Evolutionary conservation across 768 basidiomycete genomes (phyloP), one percentile per base, ranked within the genome.

Genomic region (Tricholoma terreum): DNA sequence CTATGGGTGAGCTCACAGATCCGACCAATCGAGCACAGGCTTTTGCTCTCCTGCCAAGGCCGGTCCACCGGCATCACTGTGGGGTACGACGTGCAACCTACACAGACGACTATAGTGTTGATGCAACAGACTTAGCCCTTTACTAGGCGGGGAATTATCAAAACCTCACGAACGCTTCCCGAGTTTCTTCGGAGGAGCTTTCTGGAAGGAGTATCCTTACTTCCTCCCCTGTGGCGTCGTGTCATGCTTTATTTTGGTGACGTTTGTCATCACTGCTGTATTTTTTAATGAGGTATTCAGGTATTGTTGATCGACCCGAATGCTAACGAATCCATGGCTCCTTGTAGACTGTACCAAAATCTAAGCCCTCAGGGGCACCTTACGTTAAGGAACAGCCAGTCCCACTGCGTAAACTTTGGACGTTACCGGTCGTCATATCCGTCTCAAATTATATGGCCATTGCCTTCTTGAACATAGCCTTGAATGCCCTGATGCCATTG

Each of bases 131-230:
- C 33, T 17, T 19, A 79, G 89, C 0, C 87, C 89, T 15, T 69
- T 86, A 21, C 71, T 91, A n/a, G 89, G 89, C 34, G 89, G 89
- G 3, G 67, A 75, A 15, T 69, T 91, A 15, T 80, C 88, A 6
- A 78, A 77, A n/a, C 90, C 90, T 1, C 77, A 77, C 46, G 86
- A 89, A 49, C 83, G 80, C 3, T 89, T 88, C 64, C 86, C 88
- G 0, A 62, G 65, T 8, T 52, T 80, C 3, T 91, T 92, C 52
- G 54, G 73, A 9, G 76, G 72, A 24, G 62, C 65, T 5, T 88
- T 92, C 62, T 81, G 87, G 78, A 77, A 74, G 60, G 69, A 73
- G 21, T 89, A 86, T 67, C 89, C 90, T 2, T 92, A 92, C 70
- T 89, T 91, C 67, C 77, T 92, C 38, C 83, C 90, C 2, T 89